Base-by-base conservation (phyloP, 495 filamentous ascomycete species). In the Penicillium cinerascens region DNA sequence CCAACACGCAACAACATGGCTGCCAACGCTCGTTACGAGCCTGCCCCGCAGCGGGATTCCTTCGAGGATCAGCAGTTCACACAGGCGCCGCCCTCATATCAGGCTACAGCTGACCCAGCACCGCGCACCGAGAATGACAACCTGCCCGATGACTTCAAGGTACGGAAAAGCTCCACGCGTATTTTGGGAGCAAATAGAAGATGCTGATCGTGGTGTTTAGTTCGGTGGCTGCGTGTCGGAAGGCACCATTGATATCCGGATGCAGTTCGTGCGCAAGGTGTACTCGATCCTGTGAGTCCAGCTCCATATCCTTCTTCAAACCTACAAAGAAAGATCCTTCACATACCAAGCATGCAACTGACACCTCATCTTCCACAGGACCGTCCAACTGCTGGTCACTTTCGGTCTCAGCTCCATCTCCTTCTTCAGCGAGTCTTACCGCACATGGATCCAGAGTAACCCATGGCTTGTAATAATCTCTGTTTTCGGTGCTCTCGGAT, bases 81-180 rank as follows among this genome's bases (percentile, higher is more conserved):
- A 43, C 90, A 93, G 66, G 78, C 92, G 57, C 93, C 93, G 55
- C 93, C 93, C 6, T 89, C 58, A 74, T 87, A 64, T 71, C 79
- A 66, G 79, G 80, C 61, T 47, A 74, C 72, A 20, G 67, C 65
- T 8, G 64, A 71, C n/a, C 59, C 70, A n/a, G 78, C 85, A 47
- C 86, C 93, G 55, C 87, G 81, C 67, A 84, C 83, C 66, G 90
- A 95, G 63, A 87, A 92, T 68, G 91, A 96, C 66, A 86, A 91
- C 59, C 66, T 98, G 40, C 93, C 93, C 4, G 93, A 98, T 79
- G 93, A 98, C 75, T 97, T 98, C 81, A 98, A 96, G 77, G 87
- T 87, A 66, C 33, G 64, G 49, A 10, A 40, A 23, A 13, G n/a
- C n/a, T n/a, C n/a, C n/a, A n/a, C n/a, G n/a, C n/a, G n/a, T 15